These are phyloP conservation scores for Trypanosoma melophagium DNA, from an alignment of 208 protist genomes.

Conservation along the genomic window DNA sequence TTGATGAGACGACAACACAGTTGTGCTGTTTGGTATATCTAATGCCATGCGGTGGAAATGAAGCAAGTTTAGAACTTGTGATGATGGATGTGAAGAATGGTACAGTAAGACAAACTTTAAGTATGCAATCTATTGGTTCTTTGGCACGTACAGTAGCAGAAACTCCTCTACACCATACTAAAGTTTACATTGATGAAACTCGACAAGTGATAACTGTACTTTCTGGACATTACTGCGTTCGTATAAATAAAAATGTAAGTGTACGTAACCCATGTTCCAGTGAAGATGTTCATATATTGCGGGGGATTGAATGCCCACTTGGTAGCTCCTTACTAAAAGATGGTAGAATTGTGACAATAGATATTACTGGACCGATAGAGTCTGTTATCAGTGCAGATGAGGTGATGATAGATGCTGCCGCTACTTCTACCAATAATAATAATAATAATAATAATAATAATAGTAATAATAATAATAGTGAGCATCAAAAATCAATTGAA, in stretches of 20 bases:
- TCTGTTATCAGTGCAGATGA: conserved; percentile 26
- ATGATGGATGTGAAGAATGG: conserved; percentile 51
- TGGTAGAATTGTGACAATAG: conserved; percentile 59
- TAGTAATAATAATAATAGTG: background rate
- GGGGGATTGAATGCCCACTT: conserved; percentile 31
- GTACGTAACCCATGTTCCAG: conserved; percentile 69
- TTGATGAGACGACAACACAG: conserved; percentile 47
- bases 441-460: background rate
- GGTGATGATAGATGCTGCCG: conserved; percentile 2
- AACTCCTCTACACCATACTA: conserved; percentile 56
- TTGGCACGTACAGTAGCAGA: conserved; percentile 41
- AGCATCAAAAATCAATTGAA: background rate
- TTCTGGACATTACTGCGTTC: conserved; percentile 59
- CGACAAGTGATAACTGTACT: conserved; percentile 48
- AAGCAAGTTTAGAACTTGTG: conserved; percentile 47
- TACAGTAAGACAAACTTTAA: conserved; percentile 53
- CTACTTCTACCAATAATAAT: no score
- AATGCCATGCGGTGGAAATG: conserved; percentile 19
- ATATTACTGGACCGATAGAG: conserved; percentile 43
- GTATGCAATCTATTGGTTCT: conserved; percentile 54
- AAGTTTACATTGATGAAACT: conserved; percentile 49
- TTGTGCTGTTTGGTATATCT: conserved; percentile 46
- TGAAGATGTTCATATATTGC: conserved; percentile 62
- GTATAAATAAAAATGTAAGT: conserved; percentile 73
- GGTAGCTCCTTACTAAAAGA: conserved; percentile 42